Conservation (phyloP, 176 grass and related monocot genomes). For the Oryza coarctata region DNA sequence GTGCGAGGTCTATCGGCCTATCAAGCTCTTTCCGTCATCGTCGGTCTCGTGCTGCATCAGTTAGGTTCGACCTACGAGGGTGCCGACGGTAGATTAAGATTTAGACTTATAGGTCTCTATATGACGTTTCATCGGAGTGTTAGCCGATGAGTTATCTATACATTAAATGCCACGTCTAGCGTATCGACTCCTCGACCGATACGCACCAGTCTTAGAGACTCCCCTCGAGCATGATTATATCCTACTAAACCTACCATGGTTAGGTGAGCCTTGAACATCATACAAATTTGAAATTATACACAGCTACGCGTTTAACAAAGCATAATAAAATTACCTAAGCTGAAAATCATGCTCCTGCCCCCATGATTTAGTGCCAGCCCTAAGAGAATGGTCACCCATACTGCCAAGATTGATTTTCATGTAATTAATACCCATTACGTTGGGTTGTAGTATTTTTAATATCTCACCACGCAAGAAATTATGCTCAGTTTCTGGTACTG, state of each 20-base stretch:
- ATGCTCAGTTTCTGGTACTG: constrained; percentile 78
- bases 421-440: constrained; percentile 91
- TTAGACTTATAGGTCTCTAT: too few relatives aligned
- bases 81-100: too few relatives aligned
- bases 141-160: too few relatives aligned
- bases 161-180: too few relatives aligned
- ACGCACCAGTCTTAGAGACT: too few relatives aligned
- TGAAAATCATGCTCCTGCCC: constrained; percentile 92
- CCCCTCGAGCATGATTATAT: background rate
- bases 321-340: constrained; percentile 65
- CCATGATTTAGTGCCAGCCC: constrained; percentile 69
- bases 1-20: too few relatives aligned
- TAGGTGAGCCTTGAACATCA: background rate
- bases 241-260: constrained; percentile 15
- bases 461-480: constrained; percentile 92
- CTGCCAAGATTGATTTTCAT: constrained; percentile 93
- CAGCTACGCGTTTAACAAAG: constrained; percentile 17
- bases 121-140: too few relatives aligned
- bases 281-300: constrained; percentile 17
- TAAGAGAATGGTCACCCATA: constrained; percentile 69
- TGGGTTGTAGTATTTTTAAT: constrained; percentile 90
- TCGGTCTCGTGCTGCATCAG: too few relatives aligned
- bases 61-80: too few relatives aligned
- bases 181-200: too few relatives aligned
- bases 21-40: too few relatives aligned